These are phyloP conservation scores for Fusarium burgessii DNA, from an alignment of 2,329 filamentous ascomycete genomes.

Conservation along the genomic window DNA sequence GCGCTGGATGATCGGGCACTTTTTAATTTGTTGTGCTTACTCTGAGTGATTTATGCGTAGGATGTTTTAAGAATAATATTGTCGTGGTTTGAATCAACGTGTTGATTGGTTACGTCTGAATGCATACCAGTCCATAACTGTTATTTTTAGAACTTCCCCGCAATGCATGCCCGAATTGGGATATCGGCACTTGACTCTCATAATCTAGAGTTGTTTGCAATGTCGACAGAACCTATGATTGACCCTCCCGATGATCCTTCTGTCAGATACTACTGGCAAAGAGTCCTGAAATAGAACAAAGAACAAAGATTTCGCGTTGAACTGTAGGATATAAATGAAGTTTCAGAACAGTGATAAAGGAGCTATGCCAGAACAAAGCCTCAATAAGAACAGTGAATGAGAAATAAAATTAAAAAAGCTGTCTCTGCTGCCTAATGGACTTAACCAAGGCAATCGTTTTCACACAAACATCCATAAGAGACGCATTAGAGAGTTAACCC, in stretches of 20 bases:
- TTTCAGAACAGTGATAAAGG: background rate
- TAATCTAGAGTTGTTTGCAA: background rate
- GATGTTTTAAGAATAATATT: background rate
- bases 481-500: too few species aligned
- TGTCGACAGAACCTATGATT: rapidly evolving
- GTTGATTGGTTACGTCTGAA: background rate
- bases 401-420: background rate
- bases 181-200: background rate
- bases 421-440: background rate
- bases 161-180: background rate
- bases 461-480: rapidly evolving
- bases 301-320: background rate
- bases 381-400: background rate
- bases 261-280: background rate
- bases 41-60: background rate
- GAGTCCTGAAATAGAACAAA: background rate
- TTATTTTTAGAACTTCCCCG: background rate
- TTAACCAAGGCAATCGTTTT: too few species aligned
- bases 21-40: background rate
- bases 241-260: background rate
- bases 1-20: background rate
- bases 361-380: background rate
- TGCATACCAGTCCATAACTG: background rate
- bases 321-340: background rate
- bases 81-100: background rate